Conservation (phyloP, 495 filamentous ascomycete species). For the Entonaema liquescens region DNA sequence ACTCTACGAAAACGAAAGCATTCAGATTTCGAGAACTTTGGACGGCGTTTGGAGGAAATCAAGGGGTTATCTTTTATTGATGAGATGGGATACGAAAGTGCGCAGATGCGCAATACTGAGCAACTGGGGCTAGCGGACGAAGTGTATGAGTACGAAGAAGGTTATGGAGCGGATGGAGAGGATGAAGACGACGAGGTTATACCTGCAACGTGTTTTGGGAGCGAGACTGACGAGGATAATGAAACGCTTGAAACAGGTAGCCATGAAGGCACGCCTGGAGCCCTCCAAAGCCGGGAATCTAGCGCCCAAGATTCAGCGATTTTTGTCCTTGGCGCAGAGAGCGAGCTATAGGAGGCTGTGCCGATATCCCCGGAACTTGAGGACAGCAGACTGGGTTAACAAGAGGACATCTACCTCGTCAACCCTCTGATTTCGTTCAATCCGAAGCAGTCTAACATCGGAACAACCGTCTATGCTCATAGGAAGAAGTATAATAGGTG, state of each 20-base stretch:
- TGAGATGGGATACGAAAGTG: neutral
- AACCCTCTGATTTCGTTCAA: neutral
- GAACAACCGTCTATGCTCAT: neutral
- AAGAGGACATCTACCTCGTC: neutral
- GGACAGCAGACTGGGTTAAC: neutral
- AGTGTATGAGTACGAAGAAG: conserved; percentile 1
- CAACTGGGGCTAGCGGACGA: neutral
- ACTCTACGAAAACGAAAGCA: conserved; percentile 24
- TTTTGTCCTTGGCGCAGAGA: neutral
- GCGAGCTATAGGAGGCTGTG: neutral
- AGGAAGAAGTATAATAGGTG: neutral
- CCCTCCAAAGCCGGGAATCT: neutral
- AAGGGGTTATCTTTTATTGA: neutral
- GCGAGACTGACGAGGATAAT: neutral
- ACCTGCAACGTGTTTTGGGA: neutral
- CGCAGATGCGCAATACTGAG: neutral
- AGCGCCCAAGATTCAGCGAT: conserved; percentile 8
- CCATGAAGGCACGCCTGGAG: neutral
- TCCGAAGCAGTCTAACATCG: neutral
- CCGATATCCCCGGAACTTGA: neutral
- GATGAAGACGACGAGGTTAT: conserved; percentile 4
- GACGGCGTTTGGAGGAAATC: neutral
- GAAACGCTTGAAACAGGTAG: neutral
- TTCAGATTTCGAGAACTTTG: conserved; percentile 42
- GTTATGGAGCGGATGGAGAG: neutral